phyloP scores from a whole-genome alignment of 2,329 filamentous ascomycete genomes.

The Pyrenochaeta sp. region DNA sequence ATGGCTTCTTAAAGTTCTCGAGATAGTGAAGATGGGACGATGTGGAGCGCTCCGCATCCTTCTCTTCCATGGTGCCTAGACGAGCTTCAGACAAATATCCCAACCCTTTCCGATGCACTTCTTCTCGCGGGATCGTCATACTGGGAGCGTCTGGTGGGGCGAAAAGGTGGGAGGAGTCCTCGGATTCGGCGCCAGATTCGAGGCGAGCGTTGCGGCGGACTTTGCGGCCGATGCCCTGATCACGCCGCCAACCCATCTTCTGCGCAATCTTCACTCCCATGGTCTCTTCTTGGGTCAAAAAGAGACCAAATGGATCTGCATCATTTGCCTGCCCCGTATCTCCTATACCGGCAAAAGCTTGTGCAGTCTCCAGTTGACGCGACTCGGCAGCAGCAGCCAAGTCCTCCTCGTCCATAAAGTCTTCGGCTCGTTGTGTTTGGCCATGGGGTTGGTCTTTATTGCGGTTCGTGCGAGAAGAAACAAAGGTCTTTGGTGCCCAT shows the following conservation, averaged over 20 bases:
- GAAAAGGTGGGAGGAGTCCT: conserved; percentile 71
- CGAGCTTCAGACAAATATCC: conserved; percentile 70
- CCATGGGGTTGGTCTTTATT: conserved; percentile 70
- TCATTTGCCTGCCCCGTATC: conserved; percentile 63
- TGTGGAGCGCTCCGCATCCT: conserved; percentile 19
- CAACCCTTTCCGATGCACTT: conserved; percentile 71
- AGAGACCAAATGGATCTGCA: conserved; percentile 73
- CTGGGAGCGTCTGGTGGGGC: conserved; percentile 81
- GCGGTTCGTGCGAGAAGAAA: conserved; percentile 85
- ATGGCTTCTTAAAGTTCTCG: conserved; percentile 26
- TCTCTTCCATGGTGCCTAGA: conserved; percentile 51
- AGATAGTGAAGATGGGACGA: conserved; percentile 35
- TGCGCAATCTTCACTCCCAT: conserved; percentile 86
- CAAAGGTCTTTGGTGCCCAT: conserved; percentile 91
- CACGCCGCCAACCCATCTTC: conserved; percentile 95
- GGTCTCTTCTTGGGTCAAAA: conserved; percentile 78
- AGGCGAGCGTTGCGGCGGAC: conserved; percentile 77
- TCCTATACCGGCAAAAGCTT: conserved; percentile 79
- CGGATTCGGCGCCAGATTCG: conserved; percentile 57
- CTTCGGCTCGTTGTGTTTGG: conserved; percentile 73
- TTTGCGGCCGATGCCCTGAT: conserved; percentile 91
- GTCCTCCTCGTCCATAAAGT: conserved; percentile 99
- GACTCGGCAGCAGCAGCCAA: conserved; percentile 84
- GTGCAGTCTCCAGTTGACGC: conserved; percentile 74
- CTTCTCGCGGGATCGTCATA: conserved; percentile 71